Base-by-base conservation (phyloP, 257 asterid genomes). In the Fraxinus cuspidata region DNA sequence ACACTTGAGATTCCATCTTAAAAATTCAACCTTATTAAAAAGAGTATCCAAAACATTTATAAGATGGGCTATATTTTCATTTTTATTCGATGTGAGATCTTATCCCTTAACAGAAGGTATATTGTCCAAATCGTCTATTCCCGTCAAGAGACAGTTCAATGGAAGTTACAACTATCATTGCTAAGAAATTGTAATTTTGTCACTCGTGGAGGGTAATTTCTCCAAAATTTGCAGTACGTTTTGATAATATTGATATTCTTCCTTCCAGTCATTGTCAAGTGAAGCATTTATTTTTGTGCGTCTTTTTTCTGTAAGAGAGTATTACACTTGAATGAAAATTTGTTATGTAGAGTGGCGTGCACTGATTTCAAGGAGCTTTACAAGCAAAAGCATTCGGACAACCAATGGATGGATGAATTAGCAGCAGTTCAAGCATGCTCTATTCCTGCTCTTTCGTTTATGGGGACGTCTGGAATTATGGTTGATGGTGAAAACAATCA, bases 351-450 rank as follows among this genome's bases (percentile, higher is more conserved):
- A 89, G 93, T 64, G 75, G 97, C 97, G 8, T 93, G 97, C 80
- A 40, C 75, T 74, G 92, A 90, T 68, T 93, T 93, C 85, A 88
- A 89, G 87, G 97, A 93, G 78, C 94, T 91, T 74, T 90, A 85
- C 90, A 77, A 90, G 88, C 88, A 87, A 84, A 93, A 91, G 82
- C 92, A 90, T 76, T 86, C 92, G 18, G 97, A 93, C 82, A 86
- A 87, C 73, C 94, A 86, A 60, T 93, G 98, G 98, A 85, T 90
- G 94, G 94, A 80, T 69, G 96, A 91, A 85, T 84, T 93, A 83
- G 97, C 94, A 21, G 98, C 97, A 71, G 92, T 93, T 79, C 86
- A 89, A 86, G 92, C 97, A 56, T 84, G 74, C 70, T 68, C 96
- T n/a, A 67, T 88, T 72, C 34, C 85, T 40, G 92, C 88, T 74